Percentiles rank a stretch among this genome's conserved stretches.
Evolutionary conservation across 1,284 basidiomycete species (phyloP).

Genomic region (Moesziomyces sp.): DNA sequence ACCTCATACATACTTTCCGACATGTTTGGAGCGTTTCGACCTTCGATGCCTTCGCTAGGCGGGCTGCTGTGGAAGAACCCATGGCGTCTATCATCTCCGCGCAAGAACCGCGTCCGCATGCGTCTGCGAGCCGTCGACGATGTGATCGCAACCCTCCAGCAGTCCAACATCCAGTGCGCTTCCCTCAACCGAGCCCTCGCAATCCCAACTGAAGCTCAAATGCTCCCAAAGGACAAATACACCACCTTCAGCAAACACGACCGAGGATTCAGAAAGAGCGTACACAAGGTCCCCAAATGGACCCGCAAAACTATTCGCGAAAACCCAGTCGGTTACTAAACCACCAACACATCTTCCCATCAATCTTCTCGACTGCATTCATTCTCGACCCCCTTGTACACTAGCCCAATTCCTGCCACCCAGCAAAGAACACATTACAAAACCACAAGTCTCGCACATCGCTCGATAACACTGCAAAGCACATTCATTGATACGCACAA

Average conservation of each 20-base stretch:
- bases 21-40: constrained; percentile 73
- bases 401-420: constrained; percentile 6
- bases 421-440: neutral
- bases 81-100: constrained; percentile 87
- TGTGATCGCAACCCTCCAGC: constrained; percentile 86
- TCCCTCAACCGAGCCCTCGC: constrained; percentile 80
- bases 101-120: constrained; percentile 88
- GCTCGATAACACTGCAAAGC: neutral
- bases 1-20: neutral
- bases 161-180: constrained; percentile 80
- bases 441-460: neutral
- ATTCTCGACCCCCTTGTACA: constrained; percentile 10
- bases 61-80: constrained; percentile 93
- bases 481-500: neutral
- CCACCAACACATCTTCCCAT: neutral
- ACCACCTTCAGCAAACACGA: constrained; percentile 81
- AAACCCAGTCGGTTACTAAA: constrained; percentile 44
- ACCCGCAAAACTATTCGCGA: constrained; percentile 49
- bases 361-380: neutral
- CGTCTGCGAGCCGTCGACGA: constrained; percentile 91
- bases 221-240: constrained; percentile 91
- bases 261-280: constrained; percentile 82
- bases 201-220: constrained; percentile 87
- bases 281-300: constrained; percentile 77
- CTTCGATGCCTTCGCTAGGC: constrained; percentile 75